Evolutionary conservation across 805 yeast genomes (phyloP).

Genomic region (Candida nanaspora): DNA sequence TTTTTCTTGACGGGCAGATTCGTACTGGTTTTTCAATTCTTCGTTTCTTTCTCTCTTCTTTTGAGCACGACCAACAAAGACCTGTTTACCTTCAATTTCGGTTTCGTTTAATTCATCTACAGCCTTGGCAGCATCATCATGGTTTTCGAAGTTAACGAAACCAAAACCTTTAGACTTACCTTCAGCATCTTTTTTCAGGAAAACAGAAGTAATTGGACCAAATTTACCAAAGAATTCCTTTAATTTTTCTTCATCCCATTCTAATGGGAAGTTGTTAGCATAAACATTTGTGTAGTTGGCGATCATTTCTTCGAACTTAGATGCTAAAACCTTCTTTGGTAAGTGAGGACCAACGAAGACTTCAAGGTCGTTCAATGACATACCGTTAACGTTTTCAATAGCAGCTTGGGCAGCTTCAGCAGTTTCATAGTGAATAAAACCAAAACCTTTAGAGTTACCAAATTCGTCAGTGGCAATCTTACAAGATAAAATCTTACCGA

Average conservation of each 20-base stretch:
- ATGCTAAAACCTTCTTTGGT: conserved; percentile 88
- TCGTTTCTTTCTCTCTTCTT: conserved; percentile 96
- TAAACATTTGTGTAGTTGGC: conserved; percentile 94
- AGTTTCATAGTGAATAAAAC: conserved; percentile 94
- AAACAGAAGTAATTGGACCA: conserved; percentile 81
- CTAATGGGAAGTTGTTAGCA: conserved; percentile 80
- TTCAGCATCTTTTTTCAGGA: conserved; percentile 71
- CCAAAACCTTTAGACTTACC: conserved; percentile 95
- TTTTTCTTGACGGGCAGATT: conserved; percentile 85
- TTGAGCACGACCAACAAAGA: conserved; percentile 98
- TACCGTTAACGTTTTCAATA: conserved; percentile 95
- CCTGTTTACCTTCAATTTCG: conserved; percentile 77
- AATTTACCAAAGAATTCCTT: conserved; percentile 59
- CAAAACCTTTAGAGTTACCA: conserved; percentile 92
- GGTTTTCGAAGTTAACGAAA: conserved; percentile 84
- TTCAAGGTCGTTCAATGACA: conserved; percentile 93
- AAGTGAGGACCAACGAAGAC: conserved; percentile 94
- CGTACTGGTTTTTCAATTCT: conserved; percentile 92
- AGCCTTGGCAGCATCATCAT: conserved; percentile 84
- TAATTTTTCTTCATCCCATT: conserved; percentile 64
- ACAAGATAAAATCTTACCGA: conserved; percentile 92
- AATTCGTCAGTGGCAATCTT: conserved; percentile 92
- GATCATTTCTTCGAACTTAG: conserved; percentile 82
- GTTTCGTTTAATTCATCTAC: conserved; percentile 86
- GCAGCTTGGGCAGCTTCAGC: conserved; percentile 92